phyloP scores from a whole-genome alignment of 352 stramenopile genomes.

The Phytophthora parvispora region DNA sequence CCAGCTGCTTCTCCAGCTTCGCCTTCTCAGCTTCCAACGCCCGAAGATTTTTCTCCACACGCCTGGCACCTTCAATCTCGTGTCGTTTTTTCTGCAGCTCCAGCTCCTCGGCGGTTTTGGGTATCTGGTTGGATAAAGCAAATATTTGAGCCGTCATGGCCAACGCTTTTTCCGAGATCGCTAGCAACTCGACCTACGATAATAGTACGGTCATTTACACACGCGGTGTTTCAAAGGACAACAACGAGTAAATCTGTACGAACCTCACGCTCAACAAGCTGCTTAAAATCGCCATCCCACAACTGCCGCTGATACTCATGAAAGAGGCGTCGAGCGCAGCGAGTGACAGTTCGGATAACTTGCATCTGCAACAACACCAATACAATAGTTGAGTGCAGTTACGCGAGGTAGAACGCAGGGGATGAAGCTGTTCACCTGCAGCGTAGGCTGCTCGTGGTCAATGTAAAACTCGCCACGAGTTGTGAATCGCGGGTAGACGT shows the following conservation, averaged over 20 bases:
- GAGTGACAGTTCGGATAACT: slow-evolving; percentile 71
- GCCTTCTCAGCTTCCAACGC: slow-evolving; percentile 61
- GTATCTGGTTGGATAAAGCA: slow-evolving; percentile 51
- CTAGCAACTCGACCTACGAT: slow-evolving; percentile 32
- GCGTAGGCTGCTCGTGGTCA: slow-evolving; percentile 67
- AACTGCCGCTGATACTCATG: slow-evolving; percentile 86
- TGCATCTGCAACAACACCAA: slow-evolving; percentile 62
- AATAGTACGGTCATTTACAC: not conserved
- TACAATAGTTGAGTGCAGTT: not conserved
- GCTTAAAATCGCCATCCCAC: slow-evolving; percentile 76
- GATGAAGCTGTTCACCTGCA: slow-evolving; percentile 34
- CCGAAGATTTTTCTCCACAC: slow-evolving; percentile 67
- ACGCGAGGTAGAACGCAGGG: not conserved
- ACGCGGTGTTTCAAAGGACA: not conserved
- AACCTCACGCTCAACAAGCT: slow-evolving; percentile 49
- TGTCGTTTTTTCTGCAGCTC: slow-evolving; percentile 72
- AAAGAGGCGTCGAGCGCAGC: slow-evolving; percentile 69
- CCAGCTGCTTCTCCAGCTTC: slow-evolving; percentile 58
- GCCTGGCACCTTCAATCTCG: slow-evolving; percentile 69
- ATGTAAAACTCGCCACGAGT: slow-evolving; percentile 62
- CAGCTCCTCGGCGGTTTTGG: slow-evolving; percentile 43
- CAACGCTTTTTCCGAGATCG: slow-evolving; percentile 62
- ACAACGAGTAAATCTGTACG: not conserved
- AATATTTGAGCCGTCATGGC: slow-evolving; percentile 57
- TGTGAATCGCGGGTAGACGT: slow-evolving; percentile 79